A percentile compares a stretch with the other conserved stretches of the same genome.
These are phyloP conservation scores for Vicia villosa DNA, from an alignment of 306 rosid genomes.

Conservation along the genomic window DNA sequence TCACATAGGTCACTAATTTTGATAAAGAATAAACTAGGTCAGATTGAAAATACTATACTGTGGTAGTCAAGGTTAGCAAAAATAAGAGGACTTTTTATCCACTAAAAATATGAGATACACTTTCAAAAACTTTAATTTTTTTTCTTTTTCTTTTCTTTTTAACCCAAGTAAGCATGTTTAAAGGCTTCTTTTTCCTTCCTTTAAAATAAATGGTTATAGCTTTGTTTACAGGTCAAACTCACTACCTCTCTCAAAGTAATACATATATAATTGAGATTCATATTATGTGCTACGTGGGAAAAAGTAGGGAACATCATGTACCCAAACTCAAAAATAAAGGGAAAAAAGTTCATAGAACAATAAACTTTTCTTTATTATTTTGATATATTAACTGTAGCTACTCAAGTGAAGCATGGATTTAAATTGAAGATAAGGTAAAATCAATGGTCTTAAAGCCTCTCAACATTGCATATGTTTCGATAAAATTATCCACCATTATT, in stretches of 20 bases:
- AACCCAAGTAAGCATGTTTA: slow-evolving; percentile 53
- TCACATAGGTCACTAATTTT: slow-evolving; percentile 53
- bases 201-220: slow-evolving; percentile 42
- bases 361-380: slow-evolving; percentile 5
- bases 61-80: slow-evolving; percentile 79
- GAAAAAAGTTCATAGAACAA: not conserved
- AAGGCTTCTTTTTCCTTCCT: slow-evolving; percentile 43
- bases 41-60: slow-evolving; percentile 53
- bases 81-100: slow-evolving; percentile 65
- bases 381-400: not conserved
- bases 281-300: slow-evolving; percentile 30
- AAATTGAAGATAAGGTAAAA: not conserved
- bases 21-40: slow-evolving; percentile 40
- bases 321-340: slow-evolving; percentile 6
- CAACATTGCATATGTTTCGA: no score
- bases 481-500: no score
- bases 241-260: slow-evolving; percentile 30
- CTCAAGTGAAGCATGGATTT: not conserved
- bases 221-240: slow-evolving; percentile 55
- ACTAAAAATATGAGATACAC: slow-evolving; percentile 57
- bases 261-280: slow-evolving; percentile 17
- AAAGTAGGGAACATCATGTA: slow-evolving; percentile 10
- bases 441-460: not conserved
- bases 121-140: slow-evolving; percentile 53
- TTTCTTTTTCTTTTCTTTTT: slow-evolving; percentile 45